These are phyloP conservation scores for Apiotrichum veenhuisii DNA, from an alignment of 1,284 basidiomycete species.

Conservation along the genomic window DNA sequence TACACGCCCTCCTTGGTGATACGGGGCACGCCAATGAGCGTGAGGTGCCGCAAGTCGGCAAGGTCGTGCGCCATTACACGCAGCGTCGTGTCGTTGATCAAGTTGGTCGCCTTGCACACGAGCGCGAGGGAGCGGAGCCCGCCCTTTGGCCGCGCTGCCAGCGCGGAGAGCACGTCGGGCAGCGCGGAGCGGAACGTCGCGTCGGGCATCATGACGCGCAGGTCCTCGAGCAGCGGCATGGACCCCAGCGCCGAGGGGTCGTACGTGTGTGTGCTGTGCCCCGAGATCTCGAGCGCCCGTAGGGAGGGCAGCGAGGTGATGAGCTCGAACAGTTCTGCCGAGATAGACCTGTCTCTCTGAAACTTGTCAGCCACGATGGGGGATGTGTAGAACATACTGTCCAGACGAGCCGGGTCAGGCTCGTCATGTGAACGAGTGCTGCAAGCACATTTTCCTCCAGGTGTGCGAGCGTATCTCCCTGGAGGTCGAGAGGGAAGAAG, in stretches of 20 bases:
- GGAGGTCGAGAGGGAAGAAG: slow-evolving; percentile 42
- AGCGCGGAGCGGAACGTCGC: slow-evolving; percentile 26
- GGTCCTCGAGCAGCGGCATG: slow-evolving; percentile 33
- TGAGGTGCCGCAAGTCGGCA: slow-evolving; percentile 27
- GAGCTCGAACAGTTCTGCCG: slow-evolving; percentile 29
- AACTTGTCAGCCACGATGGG: background rate
- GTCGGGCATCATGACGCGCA: slow-evolving; percentile 48
- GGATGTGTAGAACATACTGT: slow-evolving; percentile 29
- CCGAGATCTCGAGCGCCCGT: slow-evolving; percentile 41
- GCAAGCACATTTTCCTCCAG: slow-evolving; percentile 34
- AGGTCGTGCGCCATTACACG: slow-evolving; percentile 30
- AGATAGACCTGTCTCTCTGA: slow-evolving; percentile 44
- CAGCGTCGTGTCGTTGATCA: slow-evolving; percentile 38
- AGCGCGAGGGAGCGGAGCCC: slow-evolving; percentile 40
- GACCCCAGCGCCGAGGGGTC: slow-evolving; percentile 31
- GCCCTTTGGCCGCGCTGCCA: slow-evolving; percentile 22
- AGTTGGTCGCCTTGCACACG: slow-evolving; percentile 32
- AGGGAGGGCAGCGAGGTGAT: slow-evolving; percentile 30
- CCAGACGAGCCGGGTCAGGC: slow-evolving; percentile 42
- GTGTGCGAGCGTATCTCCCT: slow-evolving; percentile 30
- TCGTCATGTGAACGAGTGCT: slow-evolving; percentile 34
- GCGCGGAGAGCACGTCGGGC: slow-evolving; percentile 15
- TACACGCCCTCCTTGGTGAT: slow-evolving; percentile 36
- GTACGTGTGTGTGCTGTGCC: slow-evolving; percentile 40
- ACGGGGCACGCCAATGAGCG: slow-evolving; percentile 39